Percentiles rank a stretch among this genome's conserved stretches.
phyloP scores from a whole-genome alignment of 2,329 filamentous ascomycete genomes.

The Fusarium veterinarium region DNA sequence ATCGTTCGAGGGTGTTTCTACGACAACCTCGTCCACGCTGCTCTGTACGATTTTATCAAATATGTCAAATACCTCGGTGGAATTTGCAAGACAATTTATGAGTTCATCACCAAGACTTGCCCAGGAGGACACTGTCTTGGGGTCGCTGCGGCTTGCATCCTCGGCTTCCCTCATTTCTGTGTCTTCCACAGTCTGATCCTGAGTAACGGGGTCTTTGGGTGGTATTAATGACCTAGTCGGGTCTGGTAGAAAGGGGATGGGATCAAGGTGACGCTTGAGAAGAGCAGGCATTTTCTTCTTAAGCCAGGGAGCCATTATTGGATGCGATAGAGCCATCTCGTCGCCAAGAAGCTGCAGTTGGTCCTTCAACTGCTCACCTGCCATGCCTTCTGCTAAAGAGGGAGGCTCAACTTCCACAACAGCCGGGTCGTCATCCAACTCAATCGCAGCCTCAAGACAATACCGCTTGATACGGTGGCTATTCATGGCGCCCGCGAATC shows the following conservation, averaged over 20 bases:
- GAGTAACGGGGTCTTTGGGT: constrained; percentile 34
- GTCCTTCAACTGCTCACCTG: constrained; percentile 70
- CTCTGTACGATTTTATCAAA: constrained; percentile 47
- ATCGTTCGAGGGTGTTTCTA: constrained; percentile 36
- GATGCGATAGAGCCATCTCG: constrained; percentile 68
- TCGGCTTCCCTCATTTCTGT: constrained; percentile 35
- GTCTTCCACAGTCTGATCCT: constrained; percentile 27
- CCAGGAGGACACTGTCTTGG: constrained; percentile 47
- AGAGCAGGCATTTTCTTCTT: constrained; percentile 62
- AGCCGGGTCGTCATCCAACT: constrained; percentile 74
- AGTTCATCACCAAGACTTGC: constrained; percentile 50
- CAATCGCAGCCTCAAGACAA: constrained; percentile 73
- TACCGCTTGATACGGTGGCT: constrained; percentile 69
- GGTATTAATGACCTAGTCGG: constrained; percentile 56
- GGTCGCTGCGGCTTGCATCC: constrained; percentile 12
- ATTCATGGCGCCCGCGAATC: constrained; percentile 68
- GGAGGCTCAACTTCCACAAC: constrained; percentile 71
- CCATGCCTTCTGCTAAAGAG: constrained; percentile 71
- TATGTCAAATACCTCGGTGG: constrained; percentile 43
- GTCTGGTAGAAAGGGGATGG: constrained; percentile 71
- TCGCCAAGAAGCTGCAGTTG: constrained; percentile 66
- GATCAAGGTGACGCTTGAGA: constrained; percentile 68
- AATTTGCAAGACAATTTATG: constrained; percentile 48
- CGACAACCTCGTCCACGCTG: constrained; percentile 41
- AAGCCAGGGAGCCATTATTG: constrained; percentile 68